These are phyloP conservation scores for Globisporangium cystogenes DNA, from an alignment of 352 stramenopile species.

Conservation along the genomic window DNA sequence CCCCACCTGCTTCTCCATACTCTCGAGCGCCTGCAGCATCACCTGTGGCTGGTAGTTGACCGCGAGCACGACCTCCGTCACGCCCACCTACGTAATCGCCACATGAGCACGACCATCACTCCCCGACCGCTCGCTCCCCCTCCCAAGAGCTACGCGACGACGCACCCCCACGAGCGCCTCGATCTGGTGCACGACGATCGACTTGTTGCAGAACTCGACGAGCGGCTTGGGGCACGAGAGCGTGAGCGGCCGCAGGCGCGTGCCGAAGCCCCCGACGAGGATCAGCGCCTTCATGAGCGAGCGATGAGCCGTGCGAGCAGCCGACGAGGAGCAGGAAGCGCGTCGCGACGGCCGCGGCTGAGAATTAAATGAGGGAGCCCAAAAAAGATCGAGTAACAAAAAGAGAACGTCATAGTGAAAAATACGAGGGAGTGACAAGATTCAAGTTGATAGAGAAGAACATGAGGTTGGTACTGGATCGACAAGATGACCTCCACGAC, in stretches of 20 bases:
- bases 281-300: conserved; percentile 89
- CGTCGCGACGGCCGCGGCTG: background rate
- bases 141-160: background rate
- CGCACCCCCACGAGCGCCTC: conserved; percentile 76
- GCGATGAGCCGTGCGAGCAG: background rate
- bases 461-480: too few species aligned
- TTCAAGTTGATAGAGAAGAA: too few species aligned
- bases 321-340: background rate
- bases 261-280: conserved; percentile 87
- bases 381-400: conserved; percentile 2
- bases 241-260: conserved; percentile 84
- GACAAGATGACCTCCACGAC: too few species aligned
- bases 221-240: conserved; percentile 88
- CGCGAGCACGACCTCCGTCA: conserved; percentile 86
- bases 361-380: conserved; percentile 5
- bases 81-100: conserved; percentile 58
- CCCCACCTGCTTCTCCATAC: conserved; percentile 73
- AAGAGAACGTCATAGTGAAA: background rate
- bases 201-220: conserved; percentile 91
- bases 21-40: conserved; percentile 76
- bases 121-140: too few species aligned
- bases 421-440: background rate
- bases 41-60: conserved; percentile 90
- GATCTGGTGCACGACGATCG: conserved; percentile 88
- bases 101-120: too few species aligned